Evolutionary conservation across 805 yeast genomes (phyloP), one percentile per base, ranked within the genome.

Genomic region (Tetrapisispora fleetii): DNA sequence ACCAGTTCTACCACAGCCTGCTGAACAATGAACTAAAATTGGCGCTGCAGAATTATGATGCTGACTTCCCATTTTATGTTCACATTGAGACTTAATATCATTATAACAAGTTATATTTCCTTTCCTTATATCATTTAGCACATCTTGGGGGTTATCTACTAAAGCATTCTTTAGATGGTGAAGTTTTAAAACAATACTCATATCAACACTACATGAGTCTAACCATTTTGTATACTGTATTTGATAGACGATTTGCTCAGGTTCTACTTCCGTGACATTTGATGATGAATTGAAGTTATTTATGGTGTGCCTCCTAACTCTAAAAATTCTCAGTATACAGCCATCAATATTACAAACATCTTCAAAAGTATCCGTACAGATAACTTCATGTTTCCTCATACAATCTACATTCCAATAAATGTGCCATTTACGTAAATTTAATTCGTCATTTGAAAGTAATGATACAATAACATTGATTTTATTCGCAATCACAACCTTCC

Each of bases 1-100:
- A 0, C 99, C 98, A 0, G 98, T 86, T 50, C 99, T 73, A 8
- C 99, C 99, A 57, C 95, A 90, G 0, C 99, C 99, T 0, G 99
- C 98, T 4, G 96, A 87, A 59, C 99, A 91, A 64, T 93, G 98
- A 11, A 83, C 83, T 45, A 87, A 62, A 5, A 81, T 67, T 16
- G 91, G 89, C 1, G 62, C 49, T 53, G 14, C 53, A 17, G 36
- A 42, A 40, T 48, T 32, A 32, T 4, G 35, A 32, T 32, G n/a
- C 13, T 32, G 5, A 16, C 46, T 52, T 18, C 5, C 37, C 3
- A 18, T 14, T 18, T 14, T n/a, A 37, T 52, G 38, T 11, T 21
- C 37, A 37, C 39, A 24, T 2, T 17, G 4, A 24, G 10, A 14
- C n/a, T 17, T 13, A 2, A 18, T 32, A 2, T 46, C 33, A 3